Percentiles rank a stretch among this genome's conserved stretches.
Conservation (phyloP, 805 yeast species). For the Tetrapisispora pingtungensis region DNA sequence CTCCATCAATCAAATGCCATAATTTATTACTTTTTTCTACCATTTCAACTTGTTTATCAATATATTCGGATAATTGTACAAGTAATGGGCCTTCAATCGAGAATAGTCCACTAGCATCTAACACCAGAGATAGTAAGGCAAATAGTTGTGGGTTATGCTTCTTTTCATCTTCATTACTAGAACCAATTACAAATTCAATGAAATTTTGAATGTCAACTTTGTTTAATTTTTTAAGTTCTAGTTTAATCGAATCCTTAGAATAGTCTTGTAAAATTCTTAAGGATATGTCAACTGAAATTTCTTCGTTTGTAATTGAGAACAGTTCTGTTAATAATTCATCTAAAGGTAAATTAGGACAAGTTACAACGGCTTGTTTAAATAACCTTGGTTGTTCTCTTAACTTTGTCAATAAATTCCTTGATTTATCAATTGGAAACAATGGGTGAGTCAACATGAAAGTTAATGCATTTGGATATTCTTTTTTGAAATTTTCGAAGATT, state of each 20-base stretch:
- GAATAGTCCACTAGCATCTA: conserved; percentile 29
- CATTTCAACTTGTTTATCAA: conserved; percentile 19
- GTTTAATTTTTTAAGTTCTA: conserved; percentile 28
- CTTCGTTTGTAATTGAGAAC: conserved; percentile 45
- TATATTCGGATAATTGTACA: conserved; percentile 16
- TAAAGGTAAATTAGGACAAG: conserved; percentile 61
- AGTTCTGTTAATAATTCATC: conserved; percentile 55
- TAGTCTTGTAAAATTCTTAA: conserved; percentile 58
- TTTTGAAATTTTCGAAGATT: conserved; percentile 29
- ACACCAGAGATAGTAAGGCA: conserved; percentile 23
- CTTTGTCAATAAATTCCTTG: conserved; percentile 44
- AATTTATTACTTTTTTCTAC: conserved; percentile 25
- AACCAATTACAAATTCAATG: conserved; percentile 25
- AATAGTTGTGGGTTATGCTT: conserved; percentile 20
- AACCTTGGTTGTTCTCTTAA: conserved; percentile 51
- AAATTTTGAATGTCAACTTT: conserved; percentile 27
- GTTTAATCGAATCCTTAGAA: conserved; percentile 48
- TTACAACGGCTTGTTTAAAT: conserved; percentile 71
- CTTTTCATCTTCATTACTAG: conserved; percentile 15
- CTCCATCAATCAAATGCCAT: conserved; percentile 21
- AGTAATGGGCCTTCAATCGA: conserved; percentile 22
- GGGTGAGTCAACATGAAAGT: conserved; percentile 82
- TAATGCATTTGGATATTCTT: conserved; percentile 45
- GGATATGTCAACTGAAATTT: conserved; percentile 58
- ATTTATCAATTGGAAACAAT: conserved; percentile 54